A percentile compares a stretch with the other conserved stretches of the same genome.
These are phyloP conservation scores for Dothideomycetidae sp. DNA, from an alignment of 2,329 filamentous ascomycete species.

Conservation along the genomic window DNA sequence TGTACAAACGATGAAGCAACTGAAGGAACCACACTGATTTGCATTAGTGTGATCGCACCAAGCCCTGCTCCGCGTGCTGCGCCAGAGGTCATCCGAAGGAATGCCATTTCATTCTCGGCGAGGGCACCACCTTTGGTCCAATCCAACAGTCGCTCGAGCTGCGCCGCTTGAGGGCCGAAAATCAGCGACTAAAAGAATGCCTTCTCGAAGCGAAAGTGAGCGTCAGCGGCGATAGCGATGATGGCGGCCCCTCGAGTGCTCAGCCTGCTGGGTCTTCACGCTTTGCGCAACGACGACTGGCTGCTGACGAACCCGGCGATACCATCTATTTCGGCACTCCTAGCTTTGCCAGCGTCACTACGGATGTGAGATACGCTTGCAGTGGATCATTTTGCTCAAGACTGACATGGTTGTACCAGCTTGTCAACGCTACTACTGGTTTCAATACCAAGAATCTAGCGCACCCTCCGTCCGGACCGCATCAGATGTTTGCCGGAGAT, in stretches of 20 bases:
- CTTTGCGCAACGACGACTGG: conserved; percentile 25
- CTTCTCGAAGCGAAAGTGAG: conserved; percentile 21
- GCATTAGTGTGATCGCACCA: conserved; percentile 34
- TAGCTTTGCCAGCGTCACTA: conserved; percentile 33
- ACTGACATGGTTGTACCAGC: no score
- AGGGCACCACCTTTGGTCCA: conserved; percentile 32
- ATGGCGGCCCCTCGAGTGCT: conserved; percentile 16
- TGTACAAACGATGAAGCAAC: conserved; percentile 8
- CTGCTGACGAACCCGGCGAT: conserved; percentile 27
- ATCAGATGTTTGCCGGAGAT: conserved; percentile 14
- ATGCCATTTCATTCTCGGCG: conserved; percentile 32
- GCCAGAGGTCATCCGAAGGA: conserved; percentile 33
- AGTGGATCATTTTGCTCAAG: no score
- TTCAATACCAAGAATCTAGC: conserved; percentile 7
- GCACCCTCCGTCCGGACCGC: not conserved
- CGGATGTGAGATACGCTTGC: conserved; percentile 34
- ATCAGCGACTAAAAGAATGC: conserved; percentile 30
- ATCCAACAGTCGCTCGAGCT: conserved; percentile 36
- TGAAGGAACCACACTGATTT: conserved; percentile 4
- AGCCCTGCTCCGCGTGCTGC: conserved; percentile 36
- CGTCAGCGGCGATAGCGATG: conserved; percentile 23
- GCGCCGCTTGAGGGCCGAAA: conserved; percentile 32
- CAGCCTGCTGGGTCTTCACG: conserved; percentile 17
- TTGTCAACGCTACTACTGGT: not conserved
- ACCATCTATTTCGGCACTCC: conserved; percentile 38